phyloP scores from a whole-genome alignment of 2,329 filamentous ascomycete genomes.

The Colletotrichum eremochloae region DNA sequence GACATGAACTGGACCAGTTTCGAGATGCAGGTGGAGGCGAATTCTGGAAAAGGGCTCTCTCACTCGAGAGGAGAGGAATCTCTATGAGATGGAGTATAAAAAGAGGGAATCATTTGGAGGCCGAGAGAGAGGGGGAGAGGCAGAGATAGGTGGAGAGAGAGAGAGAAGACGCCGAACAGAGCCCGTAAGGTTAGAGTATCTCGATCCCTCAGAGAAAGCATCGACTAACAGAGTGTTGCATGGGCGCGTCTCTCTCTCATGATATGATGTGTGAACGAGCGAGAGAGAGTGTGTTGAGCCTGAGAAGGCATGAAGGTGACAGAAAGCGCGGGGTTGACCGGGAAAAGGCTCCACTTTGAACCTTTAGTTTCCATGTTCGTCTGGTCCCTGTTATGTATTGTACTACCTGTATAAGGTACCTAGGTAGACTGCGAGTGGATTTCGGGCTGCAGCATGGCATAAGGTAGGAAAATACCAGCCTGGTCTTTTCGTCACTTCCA shows the following conservation, averaged over 20 bases:
- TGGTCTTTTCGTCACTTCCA: conserved; percentile 19
- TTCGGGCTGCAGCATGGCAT: conserved; percentile 1
- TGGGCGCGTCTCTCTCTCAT: not conserved
- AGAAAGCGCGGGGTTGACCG: conserved; percentile 20
- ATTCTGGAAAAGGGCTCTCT: not conserved
- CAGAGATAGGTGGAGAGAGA: no score
- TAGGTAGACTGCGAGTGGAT: not conserved
- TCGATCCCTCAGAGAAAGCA: not conserved
- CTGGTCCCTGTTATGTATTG: conserved; percentile 1
- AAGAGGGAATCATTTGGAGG: conserved; percentile 3
- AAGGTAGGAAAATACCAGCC: not conserved
- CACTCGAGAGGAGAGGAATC: not conserved
- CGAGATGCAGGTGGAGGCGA: not conserved
- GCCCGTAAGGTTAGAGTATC: not conserved
- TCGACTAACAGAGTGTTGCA: not conserved
- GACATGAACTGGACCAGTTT: not conserved
- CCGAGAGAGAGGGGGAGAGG: not conserved
- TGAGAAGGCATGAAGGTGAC: conserved; percentile 6
- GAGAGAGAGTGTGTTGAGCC: not conserved
- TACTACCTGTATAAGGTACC: no score
- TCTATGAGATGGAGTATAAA: not conserved
- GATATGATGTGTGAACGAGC: not conserved
- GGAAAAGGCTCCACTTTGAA: conserved; percentile 14
- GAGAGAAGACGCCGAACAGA: not conserved
- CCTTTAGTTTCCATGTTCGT: conserved; percentile 26